Evolutionary conservation across 1,139 yeast genomes (phyloP).

Genomic region (Pichia sp.): DNA sequence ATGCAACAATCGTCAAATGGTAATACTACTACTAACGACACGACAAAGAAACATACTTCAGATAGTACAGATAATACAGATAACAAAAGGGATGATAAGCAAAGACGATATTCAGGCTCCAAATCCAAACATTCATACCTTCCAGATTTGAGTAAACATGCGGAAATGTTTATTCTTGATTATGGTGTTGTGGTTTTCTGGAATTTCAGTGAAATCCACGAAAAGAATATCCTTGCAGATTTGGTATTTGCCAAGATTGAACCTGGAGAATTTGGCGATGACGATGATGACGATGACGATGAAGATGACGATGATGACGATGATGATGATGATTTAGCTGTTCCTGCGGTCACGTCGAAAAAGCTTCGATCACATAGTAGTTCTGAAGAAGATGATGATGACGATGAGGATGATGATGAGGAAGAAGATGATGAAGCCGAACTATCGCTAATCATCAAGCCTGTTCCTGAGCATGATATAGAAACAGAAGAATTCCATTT

Average conservation of each 20-base stretch:
- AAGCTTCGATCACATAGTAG: constrained; percentile 6
- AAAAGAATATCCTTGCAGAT: constrained; percentile 90
- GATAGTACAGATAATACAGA: too few relatives aligned
- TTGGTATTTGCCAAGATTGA: constrained; percentile 69
- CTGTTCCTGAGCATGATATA: constrained; percentile 84
- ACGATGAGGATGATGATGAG: constrained; percentile 14
- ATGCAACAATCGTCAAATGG: too few relatives aligned
- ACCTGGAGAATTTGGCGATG: constrained; percentile 31
- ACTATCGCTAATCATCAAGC: constrained; percentile 58
- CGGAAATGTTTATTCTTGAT: constrained; percentile 85
- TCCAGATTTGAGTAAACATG: constrained; percentile 68
- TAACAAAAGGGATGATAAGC: background rate
- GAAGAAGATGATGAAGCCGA: constrained; percentile 17
- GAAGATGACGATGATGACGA: constrained; percentile 26
- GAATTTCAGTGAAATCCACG: constrained; percentile 93
- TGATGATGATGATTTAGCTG: constrained; percentile 11
- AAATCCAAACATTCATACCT: constrained; percentile 21
- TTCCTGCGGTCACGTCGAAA: constrained; percentile 16
- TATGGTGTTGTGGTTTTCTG: constrained; percentile 97
- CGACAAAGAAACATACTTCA: too few relatives aligned
- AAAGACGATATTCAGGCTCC: constrained; percentile 14
- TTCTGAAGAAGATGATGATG: constrained; percentile 28
- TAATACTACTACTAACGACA: too few relatives aligned
- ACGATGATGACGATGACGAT: constrained; percentile 33
- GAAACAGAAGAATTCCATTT: constrained; percentile 96